A percentile compares a stretch with the other conserved stretches of the same genome.
These are phyloP conservation scores for Aureobasidium subglaciale DNA, from an alignment of 2,329 filamentous ascomycete genomes.

Conservation along the genomic window DNA sequence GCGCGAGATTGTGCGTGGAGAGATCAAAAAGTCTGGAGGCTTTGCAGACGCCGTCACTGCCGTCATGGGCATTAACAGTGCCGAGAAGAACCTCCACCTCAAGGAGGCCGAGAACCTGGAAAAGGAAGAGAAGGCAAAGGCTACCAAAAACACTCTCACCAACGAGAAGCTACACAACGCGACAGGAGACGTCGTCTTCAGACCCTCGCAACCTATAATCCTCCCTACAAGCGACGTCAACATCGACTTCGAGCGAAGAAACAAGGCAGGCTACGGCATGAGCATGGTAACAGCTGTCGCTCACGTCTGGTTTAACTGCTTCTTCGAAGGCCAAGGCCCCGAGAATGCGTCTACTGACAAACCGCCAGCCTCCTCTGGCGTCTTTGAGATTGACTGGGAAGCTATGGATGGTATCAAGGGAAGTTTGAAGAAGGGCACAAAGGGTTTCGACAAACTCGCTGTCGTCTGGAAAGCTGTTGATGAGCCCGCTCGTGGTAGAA, in stretches of 20 bases:
- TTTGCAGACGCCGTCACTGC: conserved; percentile 41
- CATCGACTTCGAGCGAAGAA: conserved; percentile 80
- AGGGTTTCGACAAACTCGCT: conserved; percentile 72
- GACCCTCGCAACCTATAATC: conserved; percentile 59
- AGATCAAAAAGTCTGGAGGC: conserved; percentile 32
- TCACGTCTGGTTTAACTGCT: conserved; percentile 95
- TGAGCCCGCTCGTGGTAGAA: conserved; percentile 17
- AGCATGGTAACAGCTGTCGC: conserved; percentile 90
- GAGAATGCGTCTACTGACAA: conserved; percentile 58
- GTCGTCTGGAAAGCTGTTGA: conserved; percentile 67
- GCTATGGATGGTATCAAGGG: conserved; percentile 93
- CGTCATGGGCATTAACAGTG: conserved; percentile 28
- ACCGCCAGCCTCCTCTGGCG: conserved; percentile 57
- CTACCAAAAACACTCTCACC: conserved; percentile 14
- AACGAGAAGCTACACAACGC: conserved; percentile 22
- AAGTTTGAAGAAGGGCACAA: conserved; percentile 70
- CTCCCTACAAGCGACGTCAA: conserved; percentile 81
- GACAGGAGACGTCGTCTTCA: conserved; percentile 70
- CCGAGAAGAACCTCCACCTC: conserved; percentile 21
- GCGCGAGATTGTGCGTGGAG: conserved; percentile 58
- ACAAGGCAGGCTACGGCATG: conserved; percentile 64
- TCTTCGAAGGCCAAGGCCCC: conserved; percentile 76
- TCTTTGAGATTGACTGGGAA: conserved; percentile 67
- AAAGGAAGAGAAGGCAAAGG: conserved; percentile 5
- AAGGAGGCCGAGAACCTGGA: conserved; percentile 3